Evolutionary conservation across 768 basidiomycete species (phyloP), one percentile per base, ranked within the genome.

Genomic region (Boletus tylopilopsis): DNA sequence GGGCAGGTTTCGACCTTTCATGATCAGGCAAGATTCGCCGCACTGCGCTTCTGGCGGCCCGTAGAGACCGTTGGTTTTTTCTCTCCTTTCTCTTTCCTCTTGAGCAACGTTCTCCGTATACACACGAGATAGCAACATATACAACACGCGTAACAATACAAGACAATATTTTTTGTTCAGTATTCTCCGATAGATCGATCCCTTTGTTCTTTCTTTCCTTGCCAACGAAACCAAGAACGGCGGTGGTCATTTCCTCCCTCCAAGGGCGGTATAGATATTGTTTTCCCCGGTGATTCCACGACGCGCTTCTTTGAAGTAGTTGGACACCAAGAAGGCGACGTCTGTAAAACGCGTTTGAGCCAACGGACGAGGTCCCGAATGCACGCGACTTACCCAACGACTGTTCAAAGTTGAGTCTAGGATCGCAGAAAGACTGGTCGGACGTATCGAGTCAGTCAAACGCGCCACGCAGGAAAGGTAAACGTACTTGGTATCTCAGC

Each of bases 1-100:
- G 85, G 35, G 90, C 93, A 5, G 94, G 94, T 2, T 98, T 98
- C 54, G 94, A 97, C 71, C 73, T 97, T 42, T 96, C 94, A 10
- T 96, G 47, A 64, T 18, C n/a, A 24, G 19, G 27, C 23, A 13
- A 5, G n/a, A 23, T 21, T 11, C 9, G 12, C 25, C 44, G 29
- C 36, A 36, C 12, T 18, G 22, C 11, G 13, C 57, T 23, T 29
- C 16, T 19, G 15, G 16, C 29, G 29, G 29, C 12, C 7, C 7
- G 9, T 22, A 47, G 19, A 45, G 35, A 21, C n/a, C 19, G 19
- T 12, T 37, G 5, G 29, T 16, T n/a, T 11, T 21, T 23, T 23
- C 24, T 30, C 15, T 30, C 15, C 15, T 29, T 37, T 43, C 6
- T 13, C 29, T 43, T 29, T 51, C n/a, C 24, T 27, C 33, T 33